Percentiles rank a stretch among this genome's conserved stretches.
Conservation (phyloP, 2,329 filamentous ascomycete genomes). For the Endothia cerciana region DNA sequence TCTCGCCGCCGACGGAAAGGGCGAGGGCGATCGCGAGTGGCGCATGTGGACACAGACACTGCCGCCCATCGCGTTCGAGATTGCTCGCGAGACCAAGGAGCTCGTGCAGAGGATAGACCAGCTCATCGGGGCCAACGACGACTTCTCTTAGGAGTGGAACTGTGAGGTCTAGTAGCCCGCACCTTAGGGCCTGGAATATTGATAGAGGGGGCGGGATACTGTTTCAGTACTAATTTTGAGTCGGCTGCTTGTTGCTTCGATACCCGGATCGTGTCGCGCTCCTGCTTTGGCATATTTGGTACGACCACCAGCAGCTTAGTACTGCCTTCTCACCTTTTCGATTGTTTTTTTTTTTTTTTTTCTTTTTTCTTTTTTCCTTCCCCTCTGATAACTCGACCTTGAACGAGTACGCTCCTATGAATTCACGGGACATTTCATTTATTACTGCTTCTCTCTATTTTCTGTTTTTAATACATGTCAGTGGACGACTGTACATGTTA, state of each 20-base stretch:
- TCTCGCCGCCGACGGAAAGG: constrained; percentile 56
- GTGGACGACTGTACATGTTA: constrained; percentile 27
- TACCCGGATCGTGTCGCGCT: constrained; percentile 3
- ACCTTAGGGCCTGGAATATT: not conserved
- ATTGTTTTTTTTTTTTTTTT: constrained; percentile 7
- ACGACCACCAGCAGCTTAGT: not conserved
- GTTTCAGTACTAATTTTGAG: not conserved
- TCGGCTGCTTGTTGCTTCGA: constrained; percentile 12
- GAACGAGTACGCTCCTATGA: constrained; percentile 7
- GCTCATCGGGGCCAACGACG: constrained; percentile 33
- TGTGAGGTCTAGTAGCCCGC: constrained; percentile 24
- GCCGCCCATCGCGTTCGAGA: constrained; percentile 84
- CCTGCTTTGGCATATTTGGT: constrained; percentile 3
- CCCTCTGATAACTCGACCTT: not conserved
- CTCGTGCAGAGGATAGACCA: constrained; percentile 49
- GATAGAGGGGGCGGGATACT: not conserved
- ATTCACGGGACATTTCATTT: not conserved
- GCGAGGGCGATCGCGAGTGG: constrained; percentile 60
- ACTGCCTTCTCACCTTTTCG: too few relatives aligned
- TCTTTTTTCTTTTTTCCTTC: not conserved
- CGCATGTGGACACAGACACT: constrained; percentile 70
- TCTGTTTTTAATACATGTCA: constrained; percentile 14
- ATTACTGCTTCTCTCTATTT: not conserved
- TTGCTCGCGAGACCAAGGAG: constrained; percentile 81
- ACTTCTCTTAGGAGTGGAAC: constrained; percentile 34